Percentiles rank a stretch among this genome's conserved stretches.
phyloP scores from a whole-genome alignment of 495 filamentous ascomycete species.

The Pseudoneurospora amorphoporcata region DNA sequence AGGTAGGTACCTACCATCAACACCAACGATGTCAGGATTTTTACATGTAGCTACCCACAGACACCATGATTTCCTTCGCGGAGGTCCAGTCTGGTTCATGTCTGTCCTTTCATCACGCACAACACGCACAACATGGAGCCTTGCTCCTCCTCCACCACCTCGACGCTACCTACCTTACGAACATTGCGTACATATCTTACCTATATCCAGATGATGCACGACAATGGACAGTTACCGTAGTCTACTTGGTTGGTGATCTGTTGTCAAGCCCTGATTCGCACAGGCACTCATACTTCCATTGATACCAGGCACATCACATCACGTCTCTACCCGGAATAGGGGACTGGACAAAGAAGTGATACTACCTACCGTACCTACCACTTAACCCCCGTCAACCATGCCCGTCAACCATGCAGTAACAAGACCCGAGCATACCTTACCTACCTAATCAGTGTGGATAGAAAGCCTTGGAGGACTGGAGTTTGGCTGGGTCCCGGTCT shows the following conservation, averaged over 20 bases:
- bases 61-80: background rate
- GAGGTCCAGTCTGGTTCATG: background rate
- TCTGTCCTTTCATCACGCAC: background rate
- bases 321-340: background rate
- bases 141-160: background rate
- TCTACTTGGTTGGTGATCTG: too few relatives aligned
- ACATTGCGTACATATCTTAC: background rate
- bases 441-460: too few relatives aligned
- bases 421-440: too few relatives aligned
- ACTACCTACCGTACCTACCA: too few relatives aligned
- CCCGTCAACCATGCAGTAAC: too few relatives aligned
- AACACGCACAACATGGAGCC: background rate
- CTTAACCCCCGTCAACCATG: too few relatives aligned
- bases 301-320: background rate
- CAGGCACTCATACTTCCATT: too few relatives aligned
- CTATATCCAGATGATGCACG: background rate
- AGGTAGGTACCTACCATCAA: background rate
- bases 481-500: background rate
- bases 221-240: background rate
- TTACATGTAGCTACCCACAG: background rate
- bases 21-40: background rate
- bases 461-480: background rate
- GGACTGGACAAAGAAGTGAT: background rate
- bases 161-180: background rate
- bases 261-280: conserved; percentile 13